These are phyloP conservation scores for Cutaneotrichosporon sp. DNA, from an alignment of 1,284 basidiomycete genomes.

Conservation along the genomic window DNA sequence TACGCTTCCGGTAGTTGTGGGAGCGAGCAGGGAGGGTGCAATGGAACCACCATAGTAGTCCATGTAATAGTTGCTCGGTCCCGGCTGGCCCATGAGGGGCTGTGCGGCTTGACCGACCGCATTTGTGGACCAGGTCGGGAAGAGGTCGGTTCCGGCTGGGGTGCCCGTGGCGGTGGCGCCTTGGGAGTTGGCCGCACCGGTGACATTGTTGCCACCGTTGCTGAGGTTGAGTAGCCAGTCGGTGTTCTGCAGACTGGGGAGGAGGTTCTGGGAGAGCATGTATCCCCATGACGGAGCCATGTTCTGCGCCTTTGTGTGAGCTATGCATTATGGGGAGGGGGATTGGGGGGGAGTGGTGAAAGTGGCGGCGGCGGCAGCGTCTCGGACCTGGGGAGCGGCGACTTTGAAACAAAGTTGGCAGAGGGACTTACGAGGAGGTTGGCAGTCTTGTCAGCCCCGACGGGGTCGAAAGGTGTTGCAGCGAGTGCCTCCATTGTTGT, in stretches of 20 bases:
- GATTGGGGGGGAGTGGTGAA: too few species aligned
- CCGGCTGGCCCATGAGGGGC: constrained; percentile 7
- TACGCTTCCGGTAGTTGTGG: neutral
- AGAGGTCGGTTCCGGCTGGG: constrained; percentile 14
- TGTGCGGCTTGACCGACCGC: constrained; percentile 6
- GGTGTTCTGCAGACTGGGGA: constrained; percentile 24
- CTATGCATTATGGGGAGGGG: constrained; percentile 3
- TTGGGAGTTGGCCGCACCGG: neutral
- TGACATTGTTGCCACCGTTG: constrained; percentile 14
- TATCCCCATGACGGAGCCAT: constrained; percentile 38
- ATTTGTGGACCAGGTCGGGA: constrained; percentile 13
- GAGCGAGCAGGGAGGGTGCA: constrained; percentile 30
- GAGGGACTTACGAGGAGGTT: constrained; percentile 10
- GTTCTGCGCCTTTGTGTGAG: constrained; percentile 18
- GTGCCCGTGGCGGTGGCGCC: constrained; percentile 9
- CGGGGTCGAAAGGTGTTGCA: constrained; percentile 8
- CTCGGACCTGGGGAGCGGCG: too few species aligned
- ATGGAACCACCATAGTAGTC: constrained; percentile 23
- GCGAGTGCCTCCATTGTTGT: constrained; percentile 12
- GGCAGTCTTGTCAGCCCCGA: constrained; percentile 8
- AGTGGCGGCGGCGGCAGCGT: too few species aligned
- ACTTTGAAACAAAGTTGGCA: neutral
- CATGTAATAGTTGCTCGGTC: constrained; percentile 17
- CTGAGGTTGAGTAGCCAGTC: constrained; percentile 27
- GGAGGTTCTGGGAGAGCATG: constrained; percentile 42